Conservation (phyloP, 306 rosid genomes). For the Datisca glomerata region DNA sequence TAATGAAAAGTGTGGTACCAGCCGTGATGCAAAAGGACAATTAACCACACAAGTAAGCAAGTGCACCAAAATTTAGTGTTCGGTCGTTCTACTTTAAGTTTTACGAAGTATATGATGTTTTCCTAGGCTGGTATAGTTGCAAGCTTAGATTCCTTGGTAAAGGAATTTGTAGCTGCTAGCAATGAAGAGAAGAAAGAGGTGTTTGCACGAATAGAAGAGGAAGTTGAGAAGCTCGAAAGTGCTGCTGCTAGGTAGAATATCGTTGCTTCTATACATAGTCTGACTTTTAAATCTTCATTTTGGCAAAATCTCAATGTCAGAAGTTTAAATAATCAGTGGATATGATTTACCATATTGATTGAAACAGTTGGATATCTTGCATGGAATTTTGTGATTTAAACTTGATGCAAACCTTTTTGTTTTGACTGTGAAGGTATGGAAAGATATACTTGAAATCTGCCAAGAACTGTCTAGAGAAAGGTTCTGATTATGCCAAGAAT, state of each 20-base stretch:
- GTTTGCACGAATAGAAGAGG: constrained; percentile 52
- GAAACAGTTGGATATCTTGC: constrained; percentile 6
- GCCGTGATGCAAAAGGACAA: constrained; percentile 67
- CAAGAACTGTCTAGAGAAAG: constrained; percentile 55
- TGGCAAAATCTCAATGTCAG: background rate
- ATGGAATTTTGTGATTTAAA: background rate
- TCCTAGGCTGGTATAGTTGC: constrained; percentile 66
- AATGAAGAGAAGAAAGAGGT: constrained; percentile 45
- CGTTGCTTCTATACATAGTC: too few species aligned
- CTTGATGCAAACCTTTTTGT: background rate
- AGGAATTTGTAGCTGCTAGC: constrained; percentile 46
- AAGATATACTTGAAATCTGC: constrained; percentile 64
- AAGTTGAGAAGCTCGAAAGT: constrained; percentile 62
- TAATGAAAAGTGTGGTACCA: constrained; percentile 64
- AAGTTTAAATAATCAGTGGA: background rate
- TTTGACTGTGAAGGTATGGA: constrained; percentile 40
- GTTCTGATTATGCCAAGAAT: constrained; percentile 59
- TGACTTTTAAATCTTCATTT: constrained; percentile 4
- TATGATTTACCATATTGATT: background rate
- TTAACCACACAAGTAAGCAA: constrained; percentile 52
- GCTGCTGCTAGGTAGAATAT: constrained; percentile 58
- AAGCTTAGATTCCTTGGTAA: constrained; percentile 49
- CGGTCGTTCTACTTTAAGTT: constrained; percentile 4
- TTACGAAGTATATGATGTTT: constrained; percentile 6
- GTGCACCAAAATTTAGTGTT: constrained; percentile 1